Evolutionary conservation across 2,329 filamentous ascomycete genomes (phyloP).

Genomic region (Penicillium decumbens): DNA sequence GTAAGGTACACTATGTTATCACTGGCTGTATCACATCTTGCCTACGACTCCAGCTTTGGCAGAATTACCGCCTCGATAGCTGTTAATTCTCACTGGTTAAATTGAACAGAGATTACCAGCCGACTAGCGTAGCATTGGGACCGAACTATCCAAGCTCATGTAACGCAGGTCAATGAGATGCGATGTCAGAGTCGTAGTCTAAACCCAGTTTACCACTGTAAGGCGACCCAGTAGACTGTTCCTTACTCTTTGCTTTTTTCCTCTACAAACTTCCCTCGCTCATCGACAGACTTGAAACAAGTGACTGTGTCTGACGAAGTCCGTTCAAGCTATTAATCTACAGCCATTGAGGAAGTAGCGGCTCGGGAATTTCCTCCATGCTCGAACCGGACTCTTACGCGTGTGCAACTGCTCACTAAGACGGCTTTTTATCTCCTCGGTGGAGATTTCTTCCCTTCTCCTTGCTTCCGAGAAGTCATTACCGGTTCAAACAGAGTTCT

Average conservation of each 20-base stretch:
- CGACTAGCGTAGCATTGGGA: neutral
- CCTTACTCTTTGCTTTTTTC: neutral
- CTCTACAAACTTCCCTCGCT: neutral
- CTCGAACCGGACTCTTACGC: neutral
- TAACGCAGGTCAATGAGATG: constrained; percentile 1
- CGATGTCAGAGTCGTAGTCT: neutral
- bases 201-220: neutral
- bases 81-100: neutral
- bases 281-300: neutral
- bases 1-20: neutral
- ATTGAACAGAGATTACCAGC: neutral
- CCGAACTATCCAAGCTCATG: neutral
- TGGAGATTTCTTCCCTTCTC: neutral
- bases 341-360: neutral
- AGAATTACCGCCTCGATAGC: neutral
- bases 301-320: neutral
- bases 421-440: neutral
- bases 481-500: neutral
- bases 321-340: neutral
- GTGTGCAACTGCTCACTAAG: neutral
- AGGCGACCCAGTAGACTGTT: neutral
- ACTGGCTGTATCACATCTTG: neutral
- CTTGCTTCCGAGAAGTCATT: neutral
- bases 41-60: neutral
- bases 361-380: neutral